Evolutionary conservation across 306 rosid genomes (phyloP).

Genomic region (Begonia fuchsioides): DNA sequence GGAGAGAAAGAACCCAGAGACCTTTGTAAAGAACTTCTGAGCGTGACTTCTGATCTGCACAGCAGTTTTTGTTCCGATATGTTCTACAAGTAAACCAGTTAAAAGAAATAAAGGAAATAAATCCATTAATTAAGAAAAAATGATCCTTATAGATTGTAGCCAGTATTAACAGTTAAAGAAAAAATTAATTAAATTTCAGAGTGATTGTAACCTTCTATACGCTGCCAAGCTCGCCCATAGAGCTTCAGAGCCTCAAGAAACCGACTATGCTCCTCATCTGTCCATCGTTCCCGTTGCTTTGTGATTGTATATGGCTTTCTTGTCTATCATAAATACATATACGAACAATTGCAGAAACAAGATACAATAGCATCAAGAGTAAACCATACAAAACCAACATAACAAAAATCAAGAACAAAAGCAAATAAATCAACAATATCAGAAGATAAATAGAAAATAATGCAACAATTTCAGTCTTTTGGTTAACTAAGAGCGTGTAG

Average conservation of each 20-base stretch:
- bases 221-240: conserved; percentile 98
- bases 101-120: conserved; percentile 9
- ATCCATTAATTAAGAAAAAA: not conserved
- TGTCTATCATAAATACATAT: conserved; percentile 32
- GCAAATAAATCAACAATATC: too few relatives aligned
- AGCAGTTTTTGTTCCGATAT: conserved; percentile 98
- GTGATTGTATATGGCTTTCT: conserved; percentile 95
- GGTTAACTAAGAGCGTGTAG: too few relatives aligned
- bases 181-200: not conserved
- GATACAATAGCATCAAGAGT: too few relatives aligned
- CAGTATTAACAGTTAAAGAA: not conserved
- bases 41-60: conserved; percentile 99
- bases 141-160: too few relatives aligned
- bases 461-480: too few relatives aligned
- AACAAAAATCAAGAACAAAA: too few relatives aligned
- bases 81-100: conserved; percentile 50
- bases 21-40: conserved; percentile 98
- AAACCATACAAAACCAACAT: too few relatives aligned
- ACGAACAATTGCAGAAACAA: too few relatives aligned
- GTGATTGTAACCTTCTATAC: conserved; percentile 64
- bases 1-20: conserved; percentile 40
- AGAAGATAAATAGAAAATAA: too few relatives aligned
- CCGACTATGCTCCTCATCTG: conserved; percentile 90
- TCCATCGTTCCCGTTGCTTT: conserved; percentile 98
- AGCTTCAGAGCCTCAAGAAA: conserved; percentile 91